phyloP scores from a whole-genome alignment of 2,329 filamentous ascomycete species.

The Colletotrichum sp. region DNA sequence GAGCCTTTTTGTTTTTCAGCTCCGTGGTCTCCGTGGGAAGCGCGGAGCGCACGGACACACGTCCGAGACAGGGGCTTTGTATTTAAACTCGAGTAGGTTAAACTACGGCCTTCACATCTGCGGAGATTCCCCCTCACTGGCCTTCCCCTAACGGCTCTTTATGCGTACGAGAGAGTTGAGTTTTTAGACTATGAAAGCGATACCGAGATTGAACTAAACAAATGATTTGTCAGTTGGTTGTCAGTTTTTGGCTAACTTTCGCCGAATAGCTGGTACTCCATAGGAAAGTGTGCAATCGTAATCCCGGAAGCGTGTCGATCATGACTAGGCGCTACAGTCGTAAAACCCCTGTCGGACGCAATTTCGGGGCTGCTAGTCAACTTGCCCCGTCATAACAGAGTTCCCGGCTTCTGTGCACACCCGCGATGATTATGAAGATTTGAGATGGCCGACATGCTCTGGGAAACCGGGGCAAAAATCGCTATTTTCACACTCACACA shows the following conservation, averaged over 20 bases:
- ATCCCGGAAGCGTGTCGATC: not conserved
- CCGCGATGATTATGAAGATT: not conserved
- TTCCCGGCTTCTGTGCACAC: not conserved
- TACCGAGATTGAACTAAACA: not conserved
- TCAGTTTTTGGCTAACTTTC: not conserved
- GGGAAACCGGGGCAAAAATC: not conserved
- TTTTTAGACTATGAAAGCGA: not conserved
- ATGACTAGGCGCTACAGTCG: not conserved
- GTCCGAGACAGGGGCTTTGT: not conserved
- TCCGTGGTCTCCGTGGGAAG: conserved; percentile 2
- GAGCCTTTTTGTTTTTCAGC: not conserved
- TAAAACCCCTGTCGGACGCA: not conserved
- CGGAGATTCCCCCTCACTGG: not conserved
- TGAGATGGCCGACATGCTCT: not conserved
- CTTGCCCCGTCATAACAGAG: not conserved
- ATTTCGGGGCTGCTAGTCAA: not conserved
- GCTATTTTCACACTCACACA: not conserved
- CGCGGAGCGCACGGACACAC: not conserved
- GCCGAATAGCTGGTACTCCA: not conserved
- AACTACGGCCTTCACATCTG: not conserved
- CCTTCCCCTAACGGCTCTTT: not conserved
- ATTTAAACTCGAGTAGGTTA: not conserved
- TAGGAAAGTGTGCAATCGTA: not conserved
- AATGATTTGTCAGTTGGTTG: not conserved
- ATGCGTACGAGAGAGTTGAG: not conserved